These are phyloP conservation scores for Ulmus americana DNA, from an alignment of 331 rosid species.

Conservation along the genomic window DNA sequence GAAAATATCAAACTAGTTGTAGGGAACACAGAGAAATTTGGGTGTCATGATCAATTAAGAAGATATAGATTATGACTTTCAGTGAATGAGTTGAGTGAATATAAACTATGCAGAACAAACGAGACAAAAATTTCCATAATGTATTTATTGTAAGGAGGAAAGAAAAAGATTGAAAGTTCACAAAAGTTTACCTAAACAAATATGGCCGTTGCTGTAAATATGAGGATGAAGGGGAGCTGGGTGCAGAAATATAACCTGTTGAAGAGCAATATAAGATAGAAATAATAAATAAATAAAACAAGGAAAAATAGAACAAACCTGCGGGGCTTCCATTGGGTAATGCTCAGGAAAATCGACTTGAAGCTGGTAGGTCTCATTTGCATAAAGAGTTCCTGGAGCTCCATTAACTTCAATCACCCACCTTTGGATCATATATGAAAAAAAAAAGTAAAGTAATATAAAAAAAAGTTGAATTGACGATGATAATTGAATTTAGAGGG, in stretches of 20 bases:
- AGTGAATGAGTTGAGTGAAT: not conserved
- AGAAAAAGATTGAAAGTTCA: not conserved
- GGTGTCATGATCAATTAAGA: constrained; percentile 1
- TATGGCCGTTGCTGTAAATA: constrained; percentile 96
- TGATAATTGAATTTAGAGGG: constrained; percentile 3
- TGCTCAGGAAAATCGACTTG: constrained; percentile 99
- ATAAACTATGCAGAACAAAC: constrained; percentile 9
- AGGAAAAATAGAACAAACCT: constrained; percentile 42
- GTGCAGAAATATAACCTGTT: constrained; percentile 85
- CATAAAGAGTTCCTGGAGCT: constrained; percentile 90
- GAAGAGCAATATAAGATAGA: not conserved
- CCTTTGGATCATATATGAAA: constrained; percentile 34
- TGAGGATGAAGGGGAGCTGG: constrained; percentile 99
- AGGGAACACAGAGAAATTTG: too few species aligned
- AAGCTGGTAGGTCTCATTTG: constrained; percentile 89
- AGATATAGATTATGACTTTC: not conserved
- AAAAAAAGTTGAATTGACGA: constrained; percentile 2
- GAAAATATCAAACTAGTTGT: not conserved
- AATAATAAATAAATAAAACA: not conserved
- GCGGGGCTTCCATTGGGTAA: constrained; percentile 99
- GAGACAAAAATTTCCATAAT: not conserved
- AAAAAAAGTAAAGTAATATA: too few species aligned
- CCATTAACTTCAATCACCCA: constrained; percentile 98
- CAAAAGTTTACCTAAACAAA: constrained; percentile 72
- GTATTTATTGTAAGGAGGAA: not conserved